Base-by-base conservation (phyloP, 805 yeast species). In the Candida ulmi region DNA sequence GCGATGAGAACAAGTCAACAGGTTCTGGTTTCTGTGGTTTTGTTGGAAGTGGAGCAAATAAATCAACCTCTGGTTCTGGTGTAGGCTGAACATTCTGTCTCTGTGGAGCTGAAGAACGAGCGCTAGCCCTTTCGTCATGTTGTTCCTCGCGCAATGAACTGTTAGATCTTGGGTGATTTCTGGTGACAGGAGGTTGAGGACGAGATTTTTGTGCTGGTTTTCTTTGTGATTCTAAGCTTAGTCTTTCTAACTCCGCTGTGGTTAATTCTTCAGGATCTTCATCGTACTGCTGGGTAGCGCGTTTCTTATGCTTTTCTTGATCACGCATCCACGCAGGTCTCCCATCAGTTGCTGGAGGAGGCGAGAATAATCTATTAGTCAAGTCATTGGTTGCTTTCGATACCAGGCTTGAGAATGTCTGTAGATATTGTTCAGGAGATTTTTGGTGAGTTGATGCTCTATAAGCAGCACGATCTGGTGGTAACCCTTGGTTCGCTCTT, bases 241-340 rank as follows among this genome's bases (percentile, higher is more conserved):
- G 26, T 5, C 21, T 50, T 28, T 41, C 41, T 17, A 55, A 30
- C 5, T 44, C 43, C 30, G 50, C 52, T 1, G 36, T 33, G 13
- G 69, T 76, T 12, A 69, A 66, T 37, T 70, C 77, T 2, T 67
- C 62, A 2, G 75, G 75, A 40, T 70, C 74, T 24, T 72, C 71
- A 17, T 64, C 68, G 30, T 51, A 66, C 3, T 31, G 9, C 4
- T 69, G 67, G 11, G 17, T 32, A 15, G 63, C 62, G 40, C 45
- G 41, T 7, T 38, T 39, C 32, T 68, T 73, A 48, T 80, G 71
- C 48, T 52, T 63, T 12, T 61, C 66, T 49, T 75, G 80, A 43
- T 76, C 72, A 41, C 65, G 70, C 88, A 86, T 80, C 95, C 95
- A 86, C 2, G 80, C 76, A 0, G 95, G 95, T 46, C 54, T 57